Evolutionary conservation across 2,329 filamentous ascomycete genomes (phyloP).

Genomic region (Neurospora sp.): DNA sequence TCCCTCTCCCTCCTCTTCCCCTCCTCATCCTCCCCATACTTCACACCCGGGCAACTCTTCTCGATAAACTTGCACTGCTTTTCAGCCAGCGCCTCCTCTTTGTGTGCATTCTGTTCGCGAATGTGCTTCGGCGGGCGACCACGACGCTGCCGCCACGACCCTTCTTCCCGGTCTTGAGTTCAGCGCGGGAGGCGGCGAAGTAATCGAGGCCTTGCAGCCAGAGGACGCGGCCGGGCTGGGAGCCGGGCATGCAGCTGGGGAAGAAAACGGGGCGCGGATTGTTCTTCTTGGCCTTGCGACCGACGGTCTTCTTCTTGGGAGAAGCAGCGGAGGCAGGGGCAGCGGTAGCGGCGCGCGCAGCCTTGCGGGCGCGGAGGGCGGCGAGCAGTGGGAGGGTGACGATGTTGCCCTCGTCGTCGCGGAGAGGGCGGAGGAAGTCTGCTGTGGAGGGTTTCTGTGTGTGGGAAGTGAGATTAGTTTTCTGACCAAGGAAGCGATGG

Average conservation of each 20-base stretch:
- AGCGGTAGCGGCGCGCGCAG: not conserved
- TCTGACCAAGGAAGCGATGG: not conserved
- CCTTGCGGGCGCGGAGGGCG: not conserved
- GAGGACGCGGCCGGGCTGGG: not conserved
- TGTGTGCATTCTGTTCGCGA: not conserved
- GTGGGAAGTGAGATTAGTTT: too few species aligned
- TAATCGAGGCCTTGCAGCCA: not conserved
- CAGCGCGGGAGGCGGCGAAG: not conserved
- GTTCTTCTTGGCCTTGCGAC: not conserved
- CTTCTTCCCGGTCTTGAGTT: not conserved
- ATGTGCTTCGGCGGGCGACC: not conserved
- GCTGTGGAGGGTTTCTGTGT: not conserved
- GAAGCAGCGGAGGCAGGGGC: not conserved
- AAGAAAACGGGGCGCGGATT: not conserved
- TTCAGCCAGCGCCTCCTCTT: not conserved
- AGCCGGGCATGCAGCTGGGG: not conserved
- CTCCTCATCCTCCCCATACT: slow-evolving; percentile 27
- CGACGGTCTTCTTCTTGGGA: not conserved
- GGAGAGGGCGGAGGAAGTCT: not conserved
- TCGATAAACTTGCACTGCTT: not conserved
- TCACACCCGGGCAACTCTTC: slow-evolving; percentile 10
- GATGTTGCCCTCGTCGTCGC: not conserved
- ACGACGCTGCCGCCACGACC: not conserved
- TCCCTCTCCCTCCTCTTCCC: slow-evolving; percentile 16
- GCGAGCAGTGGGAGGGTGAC: not conserved